Evolutionary conservation across 2,329 filamentous ascomycete species (phyloP).

Genomic region (Pyrenophora tritici-repentis): DNA sequence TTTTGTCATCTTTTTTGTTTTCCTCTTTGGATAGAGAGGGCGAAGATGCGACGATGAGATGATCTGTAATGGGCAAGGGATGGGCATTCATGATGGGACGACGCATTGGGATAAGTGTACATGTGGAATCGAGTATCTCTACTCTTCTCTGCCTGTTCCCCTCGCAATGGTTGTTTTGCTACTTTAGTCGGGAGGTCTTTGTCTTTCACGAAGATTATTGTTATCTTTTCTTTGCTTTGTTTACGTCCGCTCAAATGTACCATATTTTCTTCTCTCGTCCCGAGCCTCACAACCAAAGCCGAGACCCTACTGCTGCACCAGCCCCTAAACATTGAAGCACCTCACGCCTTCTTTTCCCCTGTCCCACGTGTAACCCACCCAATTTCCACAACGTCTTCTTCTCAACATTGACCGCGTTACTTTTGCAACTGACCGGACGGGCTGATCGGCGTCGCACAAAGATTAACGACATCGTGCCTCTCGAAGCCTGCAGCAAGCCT

Average conservation of each 20-base stretch:
- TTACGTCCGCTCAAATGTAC: constrained; percentile 13
- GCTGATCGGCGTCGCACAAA: not conserved
- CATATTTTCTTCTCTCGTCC: constrained; percentile 7
- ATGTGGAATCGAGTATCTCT: constrained; percentile 3
- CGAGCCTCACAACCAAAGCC: not conserved
- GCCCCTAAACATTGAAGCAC: no score
- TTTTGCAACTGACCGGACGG: no score
- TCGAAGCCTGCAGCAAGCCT: not conserved
- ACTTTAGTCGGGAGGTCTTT: not conserved
- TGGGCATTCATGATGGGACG: not conserved
- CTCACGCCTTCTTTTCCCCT: not conserved
- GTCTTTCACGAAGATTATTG: not conserved
- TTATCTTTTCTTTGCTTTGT: not conserved
- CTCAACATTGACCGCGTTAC: no score
- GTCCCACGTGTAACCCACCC: not conserved
- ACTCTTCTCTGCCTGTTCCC: constrained; percentile 6
- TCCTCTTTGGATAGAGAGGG: not conserved
- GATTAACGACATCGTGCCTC: constrained; percentile 1
- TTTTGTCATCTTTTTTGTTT: not conserved
- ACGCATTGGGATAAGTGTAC: not conserved
- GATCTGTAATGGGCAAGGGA: constrained; percentile 2
- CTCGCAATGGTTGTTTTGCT: constrained; percentile 6
- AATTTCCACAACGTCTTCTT: no score
- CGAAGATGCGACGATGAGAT: constrained; percentile 4
- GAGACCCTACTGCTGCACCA: no score